Conservation (phyloP, 768 basidiomycete genomes). For the Suillus luteus region DNA sequence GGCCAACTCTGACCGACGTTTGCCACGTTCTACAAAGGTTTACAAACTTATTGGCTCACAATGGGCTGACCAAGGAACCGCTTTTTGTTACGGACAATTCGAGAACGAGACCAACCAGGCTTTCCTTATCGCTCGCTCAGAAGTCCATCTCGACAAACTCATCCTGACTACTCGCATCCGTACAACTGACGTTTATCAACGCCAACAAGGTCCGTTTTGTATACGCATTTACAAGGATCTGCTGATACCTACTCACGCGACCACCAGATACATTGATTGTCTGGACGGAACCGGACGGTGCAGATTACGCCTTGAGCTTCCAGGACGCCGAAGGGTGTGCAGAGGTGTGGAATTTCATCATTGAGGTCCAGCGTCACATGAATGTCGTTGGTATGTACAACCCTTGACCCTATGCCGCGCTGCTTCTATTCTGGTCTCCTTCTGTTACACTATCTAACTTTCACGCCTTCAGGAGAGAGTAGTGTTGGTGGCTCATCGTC, state of each 20-base stretch:
- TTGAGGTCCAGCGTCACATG: constrained; percentile 88
- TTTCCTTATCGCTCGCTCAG: constrained; percentile 81
- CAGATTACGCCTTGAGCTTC: constrained; percentile 96
- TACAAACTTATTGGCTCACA: constrained; percentile 90
- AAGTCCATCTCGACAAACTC: constrained; percentile 68
- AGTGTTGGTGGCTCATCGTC: constrained; percentile 57
- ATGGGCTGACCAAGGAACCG: constrained; percentile 97
- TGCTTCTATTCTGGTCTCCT: constrained; percentile 11
- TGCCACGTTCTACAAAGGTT: constrained; percentile 56
- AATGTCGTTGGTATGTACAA: constrained; percentile 55
- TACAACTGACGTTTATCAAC: constrained; percentile 81
- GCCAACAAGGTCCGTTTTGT: constrained; percentile 71
- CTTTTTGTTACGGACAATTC: constrained; percentile 91
- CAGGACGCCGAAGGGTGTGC: constrained; percentile 94
- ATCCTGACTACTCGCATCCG: constrained; percentile 82
- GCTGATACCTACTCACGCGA: constrained; percentile 17
- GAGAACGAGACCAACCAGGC: constrained; percentile 76
- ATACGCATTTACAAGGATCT: constrained; percentile 5
- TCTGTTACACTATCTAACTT: constrained; percentile 22
- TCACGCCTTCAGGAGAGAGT: constrained; percentile 44
- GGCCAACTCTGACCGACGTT: constrained; percentile 31
- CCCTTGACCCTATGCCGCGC: constrained; percentile 23
- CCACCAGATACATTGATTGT: constrained; percentile 91
- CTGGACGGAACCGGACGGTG: constrained; percentile 95
- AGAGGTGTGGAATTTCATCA: constrained; percentile 97